Conservation (phyloP, 2,329 filamentous ascomycete genomes). For the Fusarium clavum region DNA sequence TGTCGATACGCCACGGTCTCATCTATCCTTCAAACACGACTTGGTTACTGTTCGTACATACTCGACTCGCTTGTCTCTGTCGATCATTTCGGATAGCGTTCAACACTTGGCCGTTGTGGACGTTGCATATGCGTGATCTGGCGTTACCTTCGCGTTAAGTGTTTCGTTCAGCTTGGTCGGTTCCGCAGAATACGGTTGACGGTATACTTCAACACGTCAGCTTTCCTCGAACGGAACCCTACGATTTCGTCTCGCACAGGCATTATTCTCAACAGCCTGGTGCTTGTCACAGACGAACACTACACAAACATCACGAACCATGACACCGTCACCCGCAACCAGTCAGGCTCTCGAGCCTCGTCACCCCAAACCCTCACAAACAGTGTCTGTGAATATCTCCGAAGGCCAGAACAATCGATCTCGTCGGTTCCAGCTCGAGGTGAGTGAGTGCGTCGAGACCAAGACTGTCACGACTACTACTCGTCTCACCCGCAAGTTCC, state of each 20-base stretch:
- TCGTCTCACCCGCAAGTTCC: slow-evolving; percentile 85
- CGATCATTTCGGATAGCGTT: background rate
- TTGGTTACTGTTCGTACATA: background rate
- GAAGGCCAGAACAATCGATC: slow-evolving; percentile 52
- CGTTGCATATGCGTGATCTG: slow-evolving; percentile 4
- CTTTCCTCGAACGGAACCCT: background rate
- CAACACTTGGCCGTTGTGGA: background rate
- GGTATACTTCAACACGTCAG: background rate
- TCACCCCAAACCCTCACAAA: slow-evolving; percentile 52
- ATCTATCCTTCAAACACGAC: background rate
- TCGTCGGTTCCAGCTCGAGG: slow-evolving; percentile 64
- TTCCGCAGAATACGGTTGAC: background rate
- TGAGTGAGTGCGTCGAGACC: slow-evolving; percentile 74
- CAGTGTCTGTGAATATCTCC: slow-evolving; percentile 61
- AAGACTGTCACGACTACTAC: slow-evolving; percentile 90
- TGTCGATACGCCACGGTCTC: slow-evolving; percentile 11
- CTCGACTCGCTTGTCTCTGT: background rate
- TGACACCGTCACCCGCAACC: slow-evolving; percentile 53
- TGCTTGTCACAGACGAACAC: slow-evolving; percentile 33
- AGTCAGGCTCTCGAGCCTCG: slow-evolving; percentile 55
- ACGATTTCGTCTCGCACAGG: background rate
- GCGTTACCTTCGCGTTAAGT: slow-evolving; percentile 18
- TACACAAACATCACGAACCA: slow-evolving; percentile 42
- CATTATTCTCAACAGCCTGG: slow-evolving; percentile 2
- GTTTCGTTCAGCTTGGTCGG: background rate